A percentile compares a stretch with the other conserved stretches of the same genome.
phyloP scores from a whole-genome alignment of 2,329 filamentous ascomycete species.

The Microdochium nivale region DNA sequence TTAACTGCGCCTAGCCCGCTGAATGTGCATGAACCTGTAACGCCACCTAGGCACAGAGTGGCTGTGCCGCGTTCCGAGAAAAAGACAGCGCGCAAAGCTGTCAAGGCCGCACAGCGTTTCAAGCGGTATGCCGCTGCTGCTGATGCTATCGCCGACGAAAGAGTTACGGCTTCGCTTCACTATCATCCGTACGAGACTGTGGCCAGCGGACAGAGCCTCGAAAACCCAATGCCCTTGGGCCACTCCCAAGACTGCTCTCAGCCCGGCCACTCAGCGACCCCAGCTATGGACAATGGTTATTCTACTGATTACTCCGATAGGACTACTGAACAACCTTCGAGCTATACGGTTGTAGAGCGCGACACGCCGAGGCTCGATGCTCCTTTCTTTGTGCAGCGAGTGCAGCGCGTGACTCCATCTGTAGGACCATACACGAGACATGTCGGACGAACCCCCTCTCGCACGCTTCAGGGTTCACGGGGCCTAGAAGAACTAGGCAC shows the following conservation, averaged over 20 bases:
- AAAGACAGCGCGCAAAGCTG: conserved; percentile 17
- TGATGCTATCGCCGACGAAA: conserved; percentile 16
- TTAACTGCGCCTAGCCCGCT: not conserved
- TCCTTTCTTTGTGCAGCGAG: not conserved
- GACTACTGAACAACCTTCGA: not conserved
- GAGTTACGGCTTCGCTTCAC: not conserved
- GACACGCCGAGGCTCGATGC: not conserved
- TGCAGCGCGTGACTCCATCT: not conserved
- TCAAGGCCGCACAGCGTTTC: conserved; percentile 19
- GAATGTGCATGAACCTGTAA: conserved; percentile 1
- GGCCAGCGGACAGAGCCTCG: not conserved
- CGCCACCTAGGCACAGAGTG: conserved; percentile 12
- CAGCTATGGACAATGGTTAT: not conserved
- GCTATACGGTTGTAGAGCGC: not conserved
- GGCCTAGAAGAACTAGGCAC: conserved; percentile 9
- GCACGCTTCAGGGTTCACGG: not conserved
- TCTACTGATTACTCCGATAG: not conserved
- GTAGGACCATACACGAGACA: not conserved
- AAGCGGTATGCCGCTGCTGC: conserved; percentile 24
- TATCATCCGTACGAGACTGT: not conserved
- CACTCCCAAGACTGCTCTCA: conserved; percentile 1
- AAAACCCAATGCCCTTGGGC: conserved; percentile 1
- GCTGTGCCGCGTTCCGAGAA: conserved; percentile 11
- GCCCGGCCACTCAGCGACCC: not conserved
- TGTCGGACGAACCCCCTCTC: not conserved